Base-by-base conservation (phyloP, 2,329 filamentous ascomycete genomes). In the Monosporascus sp. region DNA sequence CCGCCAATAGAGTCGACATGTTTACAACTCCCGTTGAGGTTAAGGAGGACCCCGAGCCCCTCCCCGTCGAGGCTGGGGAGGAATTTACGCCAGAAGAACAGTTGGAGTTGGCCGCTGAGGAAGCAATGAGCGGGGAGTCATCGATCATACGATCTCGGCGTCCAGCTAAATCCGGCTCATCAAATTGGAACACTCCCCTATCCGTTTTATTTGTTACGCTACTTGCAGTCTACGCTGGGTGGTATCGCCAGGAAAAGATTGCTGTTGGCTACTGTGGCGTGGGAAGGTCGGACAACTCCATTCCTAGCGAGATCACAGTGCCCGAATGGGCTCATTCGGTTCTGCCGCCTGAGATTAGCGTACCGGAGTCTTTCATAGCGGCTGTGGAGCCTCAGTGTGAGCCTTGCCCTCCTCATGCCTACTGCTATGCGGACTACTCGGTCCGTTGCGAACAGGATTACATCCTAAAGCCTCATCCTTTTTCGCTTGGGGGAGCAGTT, bases 191-290 rank as follows among this genome's bases (percentile, higher is more conserved):
- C 54, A 83, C 83, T 0, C 86, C 90, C 17, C 77, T 93, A 2
- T 83, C 84, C 68, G 82, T 91, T 6, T 76, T 97, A 2, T 68
- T 93, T 3, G 67, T 88, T 20, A 85, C 87, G 0, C 72, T 94
- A 9, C 70, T 94, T 7, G 81, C 81, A 35, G 84, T 87, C 1
- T 90, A 96, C 58, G 87, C 80, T 31, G 82, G 82, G 8, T 94
- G 92, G 82, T 99, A 92, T 75, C 81, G 93, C 48, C 90, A 96
- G 67, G 94, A 99, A 72, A 97, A 97, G 77, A 77, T 96, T n/a
- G 88, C 90, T 17, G 90, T 97, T 20, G 94, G 95, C 36, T 99
- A 96, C 67, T 99, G 94, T 67, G 91, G 92, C 14, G 81, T 96
- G 50, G 94, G 88, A 24, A 82, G 86, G 50, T 77, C 83, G 48